Base-by-base conservation (phyloP, 305 asterid genomes). In the Stenogyne calaminthoides region DNA sequence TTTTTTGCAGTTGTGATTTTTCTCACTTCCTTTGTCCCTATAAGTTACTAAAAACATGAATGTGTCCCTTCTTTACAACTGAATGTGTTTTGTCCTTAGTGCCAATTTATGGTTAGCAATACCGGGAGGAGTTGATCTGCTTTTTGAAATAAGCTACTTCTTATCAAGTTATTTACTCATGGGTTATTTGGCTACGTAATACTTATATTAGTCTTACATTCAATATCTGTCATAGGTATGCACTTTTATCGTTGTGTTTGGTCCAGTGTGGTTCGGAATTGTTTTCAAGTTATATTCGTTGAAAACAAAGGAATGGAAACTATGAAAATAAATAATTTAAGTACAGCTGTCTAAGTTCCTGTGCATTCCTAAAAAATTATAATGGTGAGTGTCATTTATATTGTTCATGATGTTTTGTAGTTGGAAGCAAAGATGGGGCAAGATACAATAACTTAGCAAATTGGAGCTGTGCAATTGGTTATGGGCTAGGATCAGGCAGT, bases 401-500 rank as follows among this genome's bases (percentile, higher is more conserved):
- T 34, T 82, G 63, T 71, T 56, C 49, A 25, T 51, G 52, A 65
- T 80, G 60, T 70, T 75, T 64, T 77, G 76, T 65, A 92, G 98
- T 85, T 83, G 95, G 88, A 78, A 83, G 83, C 87, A 86, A 85
- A 83, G 91, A 78, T 62, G 81, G 63, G 27, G 78, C 83, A 22
- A 86, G 74, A 75, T 91, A 83, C 82, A 88, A 86, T 73, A 85
- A 91, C 88, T 81, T 91, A 72, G 88, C 83, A n/a, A 91, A 91
- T 79, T 93, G 95, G 96, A 93, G 96, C 84, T 93, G 93, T 82
- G 93, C 98, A 57, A 72, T 91, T 49, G 95, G 97, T 73, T 91
- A 91, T 65, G 97, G 97, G 57, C 76, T 89, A 60, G 97, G 98
- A 80, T 89, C 93, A 34, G 93, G 92, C 76, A 91, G 97, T 77